phyloP scores from a whole-genome alignment of 2,329 filamentous ascomycete species.

The Cryphonectria carpinicola region DNA sequence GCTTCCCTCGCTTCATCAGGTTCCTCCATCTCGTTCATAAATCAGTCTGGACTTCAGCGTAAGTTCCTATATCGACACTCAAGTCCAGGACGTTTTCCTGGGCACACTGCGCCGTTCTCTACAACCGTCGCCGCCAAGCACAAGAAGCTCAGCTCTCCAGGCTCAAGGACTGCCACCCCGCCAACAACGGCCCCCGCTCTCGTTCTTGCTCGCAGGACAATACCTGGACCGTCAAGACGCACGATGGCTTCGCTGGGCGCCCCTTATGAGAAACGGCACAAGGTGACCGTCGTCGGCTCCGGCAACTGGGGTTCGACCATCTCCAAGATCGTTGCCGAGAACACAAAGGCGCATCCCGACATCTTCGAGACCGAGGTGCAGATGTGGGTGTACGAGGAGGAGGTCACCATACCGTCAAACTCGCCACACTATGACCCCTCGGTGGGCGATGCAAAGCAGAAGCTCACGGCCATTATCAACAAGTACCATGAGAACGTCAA shows the following conservation, averaged over 20 bases:
- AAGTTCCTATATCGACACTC: not conserved
- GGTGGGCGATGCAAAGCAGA: conserved; percentile 70
- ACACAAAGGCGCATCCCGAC: conserved; percentile 74
- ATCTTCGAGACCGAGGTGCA: conserved; percentile 88
- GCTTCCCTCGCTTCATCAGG: conserved; percentile 4
- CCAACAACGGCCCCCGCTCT: not conserved
- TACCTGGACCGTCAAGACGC: not conserved
- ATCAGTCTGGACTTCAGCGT: no score
- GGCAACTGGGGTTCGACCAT: conserved; percentile 99
- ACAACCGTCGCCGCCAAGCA: not conserved
- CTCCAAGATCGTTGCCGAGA: conserved; percentile 95
- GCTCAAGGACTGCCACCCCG: not conserved
- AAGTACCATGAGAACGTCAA: conserved; percentile 93
- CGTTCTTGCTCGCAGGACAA: not conserved
- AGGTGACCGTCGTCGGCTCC: conserved; percentile 91
- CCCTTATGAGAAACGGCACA: conserved; percentile 74
- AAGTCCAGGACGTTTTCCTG: not conserved
- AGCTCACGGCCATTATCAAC: conserved; percentile 92
- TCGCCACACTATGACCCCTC: conserved; percentile 73
- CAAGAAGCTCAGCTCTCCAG: not conserved
- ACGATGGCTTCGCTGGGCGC: conserved; percentile 46
- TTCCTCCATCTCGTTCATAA: not conserved
- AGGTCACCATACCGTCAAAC: conserved; percentile 72
- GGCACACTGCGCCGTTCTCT: not conserved
- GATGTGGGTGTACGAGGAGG: conserved; percentile 99